A percentile compares a stretch with the other conserved stretches of the same genome.
Conservation (phyloP, 2,329 filamentous ascomycete genomes). For the Colletotrichum sublineola region DNA sequence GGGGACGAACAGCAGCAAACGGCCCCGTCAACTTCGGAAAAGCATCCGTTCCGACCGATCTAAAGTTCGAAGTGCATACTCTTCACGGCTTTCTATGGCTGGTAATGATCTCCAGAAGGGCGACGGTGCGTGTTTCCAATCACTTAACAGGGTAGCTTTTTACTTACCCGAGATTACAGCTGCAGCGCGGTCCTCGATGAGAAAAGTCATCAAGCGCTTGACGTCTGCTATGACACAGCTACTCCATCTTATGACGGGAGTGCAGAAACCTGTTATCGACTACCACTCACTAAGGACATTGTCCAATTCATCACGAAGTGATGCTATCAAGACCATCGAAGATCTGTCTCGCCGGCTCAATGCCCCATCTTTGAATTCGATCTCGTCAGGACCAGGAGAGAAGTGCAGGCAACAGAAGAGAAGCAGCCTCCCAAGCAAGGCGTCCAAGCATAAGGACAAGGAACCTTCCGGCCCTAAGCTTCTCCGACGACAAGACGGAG, state of each 20-base stretch:
- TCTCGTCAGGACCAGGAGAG: conserved; percentile 8
- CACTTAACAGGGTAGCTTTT: not conserved
- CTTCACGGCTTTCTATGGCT: conserved; percentile 54
- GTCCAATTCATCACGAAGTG: conserved; percentile 61
- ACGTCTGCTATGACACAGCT: conserved; percentile 57
- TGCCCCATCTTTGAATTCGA: conserved; percentile 24
- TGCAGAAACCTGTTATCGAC: conserved; percentile 54
- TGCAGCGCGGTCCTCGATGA: conserved; percentile 55
- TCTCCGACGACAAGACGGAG: not conserved
- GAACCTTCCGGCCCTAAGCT: not conserved
- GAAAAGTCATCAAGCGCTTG: conserved; percentile 58
- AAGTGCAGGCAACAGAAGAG: conserved; percentile 21
- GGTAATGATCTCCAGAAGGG: conserved; percentile 61
- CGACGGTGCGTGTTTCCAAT: conserved; percentile 57
- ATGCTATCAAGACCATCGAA: conserved; percentile 64
- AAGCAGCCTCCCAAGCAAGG: not conserved
- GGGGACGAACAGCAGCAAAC: conserved; percentile 40
- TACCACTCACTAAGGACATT: conserved; percentile 62
- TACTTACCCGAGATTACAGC: conserved; percentile 47
- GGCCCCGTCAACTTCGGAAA: conserved; percentile 48
- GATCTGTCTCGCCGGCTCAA: conserved; percentile 56
- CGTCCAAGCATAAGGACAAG: conserved; percentile 10
- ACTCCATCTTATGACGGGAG: conserved; percentile 52
- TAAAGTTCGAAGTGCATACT: conserved; percentile 59
- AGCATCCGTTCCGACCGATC: conserved; percentile 56